These are phyloP conservation scores for Sambucus nigra DNA, from an alignment of 129 eudicot genomes.

Conservation along the genomic window DNA sequence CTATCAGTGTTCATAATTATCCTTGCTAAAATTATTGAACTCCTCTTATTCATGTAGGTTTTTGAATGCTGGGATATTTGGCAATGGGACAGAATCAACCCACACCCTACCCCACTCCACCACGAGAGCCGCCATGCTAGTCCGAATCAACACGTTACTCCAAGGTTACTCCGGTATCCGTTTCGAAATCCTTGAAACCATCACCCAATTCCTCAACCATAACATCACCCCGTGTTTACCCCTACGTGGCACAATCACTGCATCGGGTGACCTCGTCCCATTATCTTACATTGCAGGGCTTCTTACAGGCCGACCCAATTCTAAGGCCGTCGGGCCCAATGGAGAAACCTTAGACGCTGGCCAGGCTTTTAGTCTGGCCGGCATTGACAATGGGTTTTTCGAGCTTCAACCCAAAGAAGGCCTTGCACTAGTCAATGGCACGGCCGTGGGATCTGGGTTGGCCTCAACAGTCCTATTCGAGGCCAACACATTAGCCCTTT, in stretches of 20 bases:
- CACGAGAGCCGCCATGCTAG: constrained; percentile 54
- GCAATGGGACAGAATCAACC: constrained; percentile 34
- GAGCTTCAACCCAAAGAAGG: constrained; percentile 58
- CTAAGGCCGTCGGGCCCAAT: constrained; percentile 35
- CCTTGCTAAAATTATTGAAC: too few relatives aligned
- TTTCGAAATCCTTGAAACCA: constrained; percentile 45
- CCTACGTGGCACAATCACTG: constrained; percentile 50
- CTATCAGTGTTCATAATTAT: too few relatives aligned
- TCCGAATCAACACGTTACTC: constrained; percentile 54
- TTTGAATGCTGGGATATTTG: constrained; percentile 49
- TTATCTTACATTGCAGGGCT: constrained; percentile 60
- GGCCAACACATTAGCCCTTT: constrained; percentile 34
- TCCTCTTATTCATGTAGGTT: constrained; percentile 23
- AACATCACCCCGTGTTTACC: constrained; percentile 47
- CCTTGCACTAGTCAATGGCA: constrained; percentile 58
- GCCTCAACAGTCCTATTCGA: constrained; percentile 57
- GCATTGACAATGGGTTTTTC: constrained; percentile 31
- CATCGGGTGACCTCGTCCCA: constrained; percentile 52
- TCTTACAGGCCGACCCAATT: constrained; percentile 44
- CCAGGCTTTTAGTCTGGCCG: constrained; percentile 34
- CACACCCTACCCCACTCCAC: constrained; percentile 51
- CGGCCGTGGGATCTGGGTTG: constrained; percentile 58
- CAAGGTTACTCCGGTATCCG: constrained; percentile 62
- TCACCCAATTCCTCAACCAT: constrained; percentile 37
- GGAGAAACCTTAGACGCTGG: constrained; percentile 30